Conservation (phyloP, 2,329 filamentous ascomycete species). For the Neonectria punicea region DNA sequence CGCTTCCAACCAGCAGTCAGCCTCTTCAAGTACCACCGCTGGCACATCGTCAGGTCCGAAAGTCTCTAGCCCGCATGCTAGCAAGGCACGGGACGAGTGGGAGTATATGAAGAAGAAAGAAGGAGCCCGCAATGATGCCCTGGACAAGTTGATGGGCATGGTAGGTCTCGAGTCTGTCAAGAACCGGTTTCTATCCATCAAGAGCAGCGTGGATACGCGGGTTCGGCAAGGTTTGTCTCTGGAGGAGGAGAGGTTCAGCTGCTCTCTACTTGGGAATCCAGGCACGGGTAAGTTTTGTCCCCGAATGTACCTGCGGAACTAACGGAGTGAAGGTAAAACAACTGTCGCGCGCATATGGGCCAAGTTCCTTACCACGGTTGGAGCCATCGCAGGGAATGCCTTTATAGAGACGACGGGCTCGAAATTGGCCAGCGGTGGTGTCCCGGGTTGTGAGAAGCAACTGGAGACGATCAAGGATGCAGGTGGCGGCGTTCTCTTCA, state of each 20-base stretch:
- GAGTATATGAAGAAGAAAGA: slow-evolving; percentile 66
- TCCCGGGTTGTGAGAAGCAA: slow-evolving; percentile 65
- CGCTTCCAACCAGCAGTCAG: not conserved
- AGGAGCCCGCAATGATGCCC: slow-evolving; percentile 58
- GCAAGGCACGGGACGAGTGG: slow-evolving; percentile 66
- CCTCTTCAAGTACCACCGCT: not conserved
- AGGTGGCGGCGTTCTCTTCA: slow-evolving; percentile 77
- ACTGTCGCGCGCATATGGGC: slow-evolving; percentile 79
- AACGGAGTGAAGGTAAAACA: slow-evolving; percentile 64
- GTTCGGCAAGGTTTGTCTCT: slow-evolving; percentile 67
- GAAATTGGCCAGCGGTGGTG: slow-evolving; percentile 70
- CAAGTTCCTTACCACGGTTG: slow-evolving; percentile 69
- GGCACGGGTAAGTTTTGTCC: slow-evolving; percentile 68
- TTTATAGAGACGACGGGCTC: slow-evolving; percentile 78
- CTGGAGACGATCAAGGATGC: slow-evolving; percentile 59
- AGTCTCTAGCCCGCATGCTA: not conserved
- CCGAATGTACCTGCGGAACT: not conserved
- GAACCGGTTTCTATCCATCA: slow-evolving; percentile 68
- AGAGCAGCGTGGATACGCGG: slow-evolving; percentile 69
- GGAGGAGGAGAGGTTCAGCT: slow-evolving; percentile 68
- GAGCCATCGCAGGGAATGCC: slow-evolving; percentile 67
- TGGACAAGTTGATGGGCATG: slow-evolving; percentile 76
- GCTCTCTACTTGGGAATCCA: slow-evolving; percentile 75
- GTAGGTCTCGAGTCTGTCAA: slow-evolving; percentile 79
- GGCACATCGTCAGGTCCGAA: not conserved